Base-by-base conservation (phyloP, 2,329 filamentous ascomycete species). In the Tolypocladium capitatum region DNA sequence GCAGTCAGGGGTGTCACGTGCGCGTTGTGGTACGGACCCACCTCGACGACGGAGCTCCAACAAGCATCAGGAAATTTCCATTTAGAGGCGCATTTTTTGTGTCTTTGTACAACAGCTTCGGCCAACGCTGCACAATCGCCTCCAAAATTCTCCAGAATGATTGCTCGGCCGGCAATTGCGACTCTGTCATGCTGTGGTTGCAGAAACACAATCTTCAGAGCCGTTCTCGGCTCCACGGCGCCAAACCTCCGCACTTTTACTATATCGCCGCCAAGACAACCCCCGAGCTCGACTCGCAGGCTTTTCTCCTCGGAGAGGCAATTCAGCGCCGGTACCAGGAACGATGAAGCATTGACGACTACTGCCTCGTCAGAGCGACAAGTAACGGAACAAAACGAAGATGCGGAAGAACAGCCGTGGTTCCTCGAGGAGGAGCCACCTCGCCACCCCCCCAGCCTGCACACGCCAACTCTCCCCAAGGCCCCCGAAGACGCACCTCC, bases 351-450 rank as follows among this genome's bases (percentile, higher is more conserved):
- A 3, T 46, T 40, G 31, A 38, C 32, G 31, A 51, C 55, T 18
- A 60, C 60, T 28, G 46, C 45, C 1, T 31, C 44, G 18, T 50
- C 56, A 18, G 36, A 52, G 16, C 31, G 43, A 7, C 48, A 50
- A 13, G 49, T 53, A 13, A 9, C 27, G 21, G 11, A 42, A 2
- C 47, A 61, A 5, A 55, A 63, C 6, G 57, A 64, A 2, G 41
- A 60, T 10, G 57, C 80, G 8, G 57, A 65, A 4, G 47, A 61
- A 13, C 64, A 80, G 8, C 86, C 86, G 6, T 97, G 92, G 92
- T 97, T 96, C 64, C 79, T 94, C 28, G 81, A 92, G 60, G 80
- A 86, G 54, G 76, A 86, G 38, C 68, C 75, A 1, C 75, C 77
- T 1, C 65, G 68, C 32, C 74, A 78, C 50, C 66, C 73, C 0